Base-by-base conservation (phyloP, 2,329 filamentous ascomycete genomes). In the Penicillium aurantiogriseum region DNA sequence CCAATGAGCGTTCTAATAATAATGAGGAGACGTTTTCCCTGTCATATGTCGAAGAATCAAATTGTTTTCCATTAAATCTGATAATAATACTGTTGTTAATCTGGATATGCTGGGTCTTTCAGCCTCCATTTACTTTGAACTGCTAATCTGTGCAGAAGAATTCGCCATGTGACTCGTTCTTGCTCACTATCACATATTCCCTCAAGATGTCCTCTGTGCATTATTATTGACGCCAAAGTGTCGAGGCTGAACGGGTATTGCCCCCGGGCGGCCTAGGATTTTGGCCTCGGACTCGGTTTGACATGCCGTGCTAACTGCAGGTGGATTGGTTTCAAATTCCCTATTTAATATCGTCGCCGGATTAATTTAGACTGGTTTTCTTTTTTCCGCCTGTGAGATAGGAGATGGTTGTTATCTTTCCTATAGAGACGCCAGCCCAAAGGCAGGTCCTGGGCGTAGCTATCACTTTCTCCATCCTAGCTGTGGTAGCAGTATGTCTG, bases 371-470 rank as follows among this genome's bases (percentile, higher is more conserved):
- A 8, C 13, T 15, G 11, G 6, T 9, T 27, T 11, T 29, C 2
- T 11, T 10, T 13, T 11, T 4, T 4, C 15, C 10, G 11, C 35
- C 17, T 25, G 3, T 11, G 4, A 40, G 8, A 31, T 44, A 29
- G 13, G 27, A 33, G 4, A 64, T 63, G 62, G 19, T 44, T n/a
- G 56, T 62, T 31, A 63, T 36, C 13, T 67, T 67, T 29, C 62
- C 66, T 10, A 64, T 68, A 38, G 39, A 55, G 25, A 67, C 57
- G 2, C 45, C 44, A 17, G 51, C 46, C 19, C 66, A 68, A 53
- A 53, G 47, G 35, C 46, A 54, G 7, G 62, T 65, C 23, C 44
- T 68, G 10, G 62, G 54, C 0, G 62, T 67, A 5, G 62, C 66
- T 10, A 39, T 67, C 21, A 11, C 56, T 3, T 64, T 65, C 23